Conservation (phyloP, 1,284 basidiomycete genomes). For the Ganoderma leucocontextum region DNA sequence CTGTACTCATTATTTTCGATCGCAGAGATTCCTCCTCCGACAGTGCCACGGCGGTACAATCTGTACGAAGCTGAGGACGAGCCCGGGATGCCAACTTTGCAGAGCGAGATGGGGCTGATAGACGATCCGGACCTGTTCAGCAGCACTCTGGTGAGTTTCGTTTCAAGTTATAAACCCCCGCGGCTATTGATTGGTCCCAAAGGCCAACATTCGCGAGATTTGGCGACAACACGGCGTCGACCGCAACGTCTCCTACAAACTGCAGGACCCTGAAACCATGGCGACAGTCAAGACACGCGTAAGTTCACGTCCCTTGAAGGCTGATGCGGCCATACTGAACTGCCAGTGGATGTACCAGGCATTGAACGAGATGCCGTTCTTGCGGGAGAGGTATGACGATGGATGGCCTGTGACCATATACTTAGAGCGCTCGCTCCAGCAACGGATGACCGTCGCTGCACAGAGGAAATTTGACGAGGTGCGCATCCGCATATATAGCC, state of each 20-base stretch:
- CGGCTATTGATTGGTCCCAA: too few relatives aligned
- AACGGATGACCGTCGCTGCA: not conserved
- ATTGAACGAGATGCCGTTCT: conserved; percentile 5
- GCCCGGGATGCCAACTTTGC: not conserved
- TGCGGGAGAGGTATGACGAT: not conserved
- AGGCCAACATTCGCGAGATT: conserved; percentile 11
- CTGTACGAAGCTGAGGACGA: not conserved
- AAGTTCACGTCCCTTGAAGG: not conserved
- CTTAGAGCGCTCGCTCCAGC: conserved; percentile 6
- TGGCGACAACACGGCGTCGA: conserved; percentile 15
- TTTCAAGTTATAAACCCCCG: too few relatives aligned
- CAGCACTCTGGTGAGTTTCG: not conserved
- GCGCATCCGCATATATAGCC: not conserved
- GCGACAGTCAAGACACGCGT: not conserved
- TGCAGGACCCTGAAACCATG: conserved; percentile 8
- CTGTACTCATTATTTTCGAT: not conserved
- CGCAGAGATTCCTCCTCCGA: not conserved
- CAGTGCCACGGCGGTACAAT: not conserved
- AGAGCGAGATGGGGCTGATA: not conserved
- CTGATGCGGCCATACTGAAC: too few relatives aligned
- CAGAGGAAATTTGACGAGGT: not conserved
- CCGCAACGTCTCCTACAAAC: not conserved
- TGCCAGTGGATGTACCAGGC: not conserved
- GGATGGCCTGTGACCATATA: conserved; percentile 15
- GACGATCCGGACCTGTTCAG: not conserved